Evolutionary conservation across 192 early-diverging fungal genomes (phyloP), one percentile per base, ranked within the genome.

Genomic region (Coemansia sp.): DNA sequence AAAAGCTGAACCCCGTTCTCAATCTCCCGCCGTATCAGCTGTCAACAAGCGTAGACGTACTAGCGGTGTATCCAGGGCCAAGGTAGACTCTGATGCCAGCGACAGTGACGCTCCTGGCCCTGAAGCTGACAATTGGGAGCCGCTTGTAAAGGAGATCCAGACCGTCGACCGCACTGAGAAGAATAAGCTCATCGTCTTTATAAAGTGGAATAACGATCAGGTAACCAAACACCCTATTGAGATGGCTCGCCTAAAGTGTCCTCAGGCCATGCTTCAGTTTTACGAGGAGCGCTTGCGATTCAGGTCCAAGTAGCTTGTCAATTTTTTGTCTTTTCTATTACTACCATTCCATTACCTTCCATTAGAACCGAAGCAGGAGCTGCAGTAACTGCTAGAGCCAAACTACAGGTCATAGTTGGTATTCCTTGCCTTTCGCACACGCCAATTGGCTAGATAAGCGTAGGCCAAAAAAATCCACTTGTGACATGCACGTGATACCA

Each of bases 281-380:
- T 87, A 85, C 70, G 86, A 87, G 71, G 68, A 59, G 56, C 86
- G 83, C 39, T 70, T 87, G 45, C 78, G 82, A 62, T 87, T 87
- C 67, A 69, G 79, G 27, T 55, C 62, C 39, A 74, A 68, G 67
- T 61, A 70, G 41, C n/a, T 24, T 48, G 40, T 13, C 2, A 13
- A 12, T 41, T 41, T 41, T 15, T 15, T 41, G 13, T 20, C 8
- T 5, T 1, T 48, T 9, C 22, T 19, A 48, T 20, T 20, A 9
- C 19, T 22, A 20, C 46, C 8, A 19, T 48, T 20, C 46, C 24
- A 24, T 48, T 19, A 2, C 22, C 46, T 20, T n/a, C 0, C 8
- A 20, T 8, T 46, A 27, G 41, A 17, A n/a, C 50, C 36, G 29
- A 29, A 27, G 5, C 41, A 45, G n/a, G 46, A 20, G 46, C 46